Evolutionary conservation across 352 stramenopile species (phyloP), one percentile per base, ranked within the genome.

Genomic region (Pythium brassicae): DNA sequence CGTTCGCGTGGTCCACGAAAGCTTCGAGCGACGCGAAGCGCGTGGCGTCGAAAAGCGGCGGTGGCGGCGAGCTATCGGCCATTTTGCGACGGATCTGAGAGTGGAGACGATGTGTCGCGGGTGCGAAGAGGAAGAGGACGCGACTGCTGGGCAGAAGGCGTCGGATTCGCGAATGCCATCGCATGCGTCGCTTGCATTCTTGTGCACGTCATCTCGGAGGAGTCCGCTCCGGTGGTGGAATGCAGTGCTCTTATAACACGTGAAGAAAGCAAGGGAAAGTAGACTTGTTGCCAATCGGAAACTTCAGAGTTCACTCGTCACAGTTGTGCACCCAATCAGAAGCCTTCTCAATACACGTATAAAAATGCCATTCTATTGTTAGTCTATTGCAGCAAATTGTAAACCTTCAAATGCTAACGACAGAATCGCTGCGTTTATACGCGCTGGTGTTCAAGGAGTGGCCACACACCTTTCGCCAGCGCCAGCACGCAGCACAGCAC

Each of bases 1-100:
- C 61, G 62, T 91, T 93, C 50, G 89, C 67, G 44, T 75, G 72
- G 34, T 80, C 80, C 25, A 75, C 76, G 57, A 86, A 88, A 43
- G 63, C 68, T 52, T 89, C 77, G 25, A 92, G 68, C 51, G 79
- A 87, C 37, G 68, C 62, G 55, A 72, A 88, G 20, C 66, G 65
- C 57, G 59, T 54, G 53, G 69, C 25, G 58, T 86, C 75, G 43
- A 69, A 64, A 15, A 64, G 51, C 44, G 43, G 15, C 4, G 48
- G 27, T 8, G 46, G 8, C 20, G 42, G n/a, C 20, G 42, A 47
- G 42, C 42, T 26, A n/a, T 47, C 42, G 42, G 42, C 7, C 42
- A 47, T 47, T 14, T 4, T 27, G 42, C 17, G 39, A 10, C 22
- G 19, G 39, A 12, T 43, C 17, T 44, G 27, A 4, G 8, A 37